Evolutionary conservation across 164 flowering plant genomes (phyloP), one percentile per base, ranked within the genome.

Genomic region (Liquidambar formosana): DNA sequence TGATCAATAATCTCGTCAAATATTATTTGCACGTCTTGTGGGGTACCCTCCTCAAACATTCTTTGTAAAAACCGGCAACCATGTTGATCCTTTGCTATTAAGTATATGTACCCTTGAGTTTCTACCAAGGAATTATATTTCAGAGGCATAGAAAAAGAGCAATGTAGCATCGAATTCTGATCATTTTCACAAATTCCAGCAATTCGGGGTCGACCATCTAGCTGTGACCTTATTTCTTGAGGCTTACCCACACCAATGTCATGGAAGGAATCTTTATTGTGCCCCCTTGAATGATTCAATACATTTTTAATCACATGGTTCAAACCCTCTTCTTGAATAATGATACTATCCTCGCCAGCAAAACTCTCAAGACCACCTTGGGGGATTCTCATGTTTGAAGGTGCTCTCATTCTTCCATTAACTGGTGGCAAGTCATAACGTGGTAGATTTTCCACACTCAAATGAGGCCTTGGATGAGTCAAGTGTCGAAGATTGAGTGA

Each of bases 61-160:
- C 65, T 77, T 57, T 94, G 98, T 64, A 94, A 73, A 65, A 84
- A 83, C 49, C 95, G 78, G 65, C 95, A 92, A 26, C 96, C 97
- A 70, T 80, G 63, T 67, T 92, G 98, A 81, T 94, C 92, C 75
- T 85, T 92, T 0, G 97, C 97, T 61, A 88, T 49, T 13, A 48
- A 28, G 66, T 80, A 83, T 54, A 94, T 81, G 58, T 59, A 67
- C 12, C 89, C 94, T 61, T 77, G 76, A 3, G 69, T 58, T 62
- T 80, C 85, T 41, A 60, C 70, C 76, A 90, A 46, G 15, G 88
- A 85, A 48, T 53, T 57, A 66, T 33, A 76, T 6, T 72, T 80
- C 45, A 80, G 64, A 14, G 73, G 80, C 61, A 70, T 27, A 52
- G 67, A 44, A 54, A 63, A 26, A 49, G 82, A 70, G 54, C 28